Conservation (phyloP, 2,329 filamentous ascomycete species). For the Cladorrhinum sp. region DNA sequence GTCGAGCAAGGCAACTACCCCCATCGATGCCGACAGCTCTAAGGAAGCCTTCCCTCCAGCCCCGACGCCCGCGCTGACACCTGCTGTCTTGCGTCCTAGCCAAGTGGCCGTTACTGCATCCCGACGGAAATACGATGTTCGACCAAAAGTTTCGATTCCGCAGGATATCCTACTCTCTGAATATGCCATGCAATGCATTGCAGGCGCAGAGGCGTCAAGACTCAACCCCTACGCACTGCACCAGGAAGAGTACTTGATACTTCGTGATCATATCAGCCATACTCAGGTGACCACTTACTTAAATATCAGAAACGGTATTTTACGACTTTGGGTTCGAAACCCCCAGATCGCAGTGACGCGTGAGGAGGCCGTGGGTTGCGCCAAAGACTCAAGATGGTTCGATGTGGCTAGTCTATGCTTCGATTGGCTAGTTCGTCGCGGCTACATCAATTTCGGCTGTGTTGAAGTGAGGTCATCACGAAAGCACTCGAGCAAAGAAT, state of each 20-base stretch:
- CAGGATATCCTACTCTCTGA: constrained; percentile 66
- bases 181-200: constrained; percentile 88
- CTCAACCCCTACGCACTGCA: constrained; percentile 88
- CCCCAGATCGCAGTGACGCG: constrained; percentile 77
- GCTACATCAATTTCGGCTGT: constrained; percentile 97
- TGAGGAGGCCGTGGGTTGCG: constrained; percentile 86
- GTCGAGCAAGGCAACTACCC: constrained; percentile 64
- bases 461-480: constrained; percentile 61
- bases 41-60: constrained; percentile 31
- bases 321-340: constrained; percentile 85
- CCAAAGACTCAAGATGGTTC: constrained; percentile 84
- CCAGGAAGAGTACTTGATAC: constrained; percentile 73
- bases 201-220: constrained; percentile 83
- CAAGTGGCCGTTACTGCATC: constrained; percentile 15
- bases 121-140: constrained; percentile 54
- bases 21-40: constrained; percentile 45
- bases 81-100: constrained; percentile 11
- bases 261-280: constrained; percentile 79
- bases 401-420: constrained; percentile 84
- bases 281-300: constrained; percentile 92
- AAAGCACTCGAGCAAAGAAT: constrained; percentile 42
- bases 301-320: constrained; percentile 91
- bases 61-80: background rate
- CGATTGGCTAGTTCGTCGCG: constrained; percentile 85
- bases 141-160: constrained; percentile 81